Evolutionary conservation across 2,329 filamentous ascomycete genomes (phyloP), one percentile per base, ranked within the genome.

Genomic region (Trichophyton verrucosum): DNA sequence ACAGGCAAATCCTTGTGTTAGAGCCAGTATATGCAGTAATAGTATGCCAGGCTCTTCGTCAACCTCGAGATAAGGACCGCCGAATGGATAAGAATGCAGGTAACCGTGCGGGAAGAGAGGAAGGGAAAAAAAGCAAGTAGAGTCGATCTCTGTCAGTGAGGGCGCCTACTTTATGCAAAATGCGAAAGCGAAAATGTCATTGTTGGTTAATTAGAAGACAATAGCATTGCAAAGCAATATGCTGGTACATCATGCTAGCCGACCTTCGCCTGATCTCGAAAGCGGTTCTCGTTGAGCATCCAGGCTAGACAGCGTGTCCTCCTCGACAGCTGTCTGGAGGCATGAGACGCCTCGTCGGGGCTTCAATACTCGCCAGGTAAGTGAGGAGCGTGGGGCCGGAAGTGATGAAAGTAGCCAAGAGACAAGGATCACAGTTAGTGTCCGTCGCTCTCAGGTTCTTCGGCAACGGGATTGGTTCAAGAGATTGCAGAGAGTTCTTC

Each of bases 371-470:
- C n/a, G 47, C 7, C 6, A 24, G 49, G 38, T 38, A 42, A 42
- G 59, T 56, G 36, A 58, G 7, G 40, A 40, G 55, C 30, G 59
- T 55, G 58, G 60, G 60, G 60, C 40, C 46, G 46, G 22, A 51
- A 22, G 27, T 40, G 53, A 53, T 40, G 61, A 27, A 44, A 44
- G 49, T 13, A 46, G 47, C 42, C 36, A 57, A 61, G 51, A 20
- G 30, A 53, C 58, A 60, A 17, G 58, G 58, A 55, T 51, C 40
- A 13, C 36, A 22, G 20, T 42, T 59, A 59, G 57, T 42, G 57
- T 59, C 24, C 57, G 57, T 38, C 57, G n/a, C 27, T 36, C 22
- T 40, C 46, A 47, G 33, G 38, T 59, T 59, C 57, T 47, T 33
- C 40, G 22, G 8, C 24, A 24, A 59, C 27, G 40, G 57, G 57